phyloP scores from a whole-genome alignment of 306 rosid species.

The Casuarina equisetifolia region DNA sequence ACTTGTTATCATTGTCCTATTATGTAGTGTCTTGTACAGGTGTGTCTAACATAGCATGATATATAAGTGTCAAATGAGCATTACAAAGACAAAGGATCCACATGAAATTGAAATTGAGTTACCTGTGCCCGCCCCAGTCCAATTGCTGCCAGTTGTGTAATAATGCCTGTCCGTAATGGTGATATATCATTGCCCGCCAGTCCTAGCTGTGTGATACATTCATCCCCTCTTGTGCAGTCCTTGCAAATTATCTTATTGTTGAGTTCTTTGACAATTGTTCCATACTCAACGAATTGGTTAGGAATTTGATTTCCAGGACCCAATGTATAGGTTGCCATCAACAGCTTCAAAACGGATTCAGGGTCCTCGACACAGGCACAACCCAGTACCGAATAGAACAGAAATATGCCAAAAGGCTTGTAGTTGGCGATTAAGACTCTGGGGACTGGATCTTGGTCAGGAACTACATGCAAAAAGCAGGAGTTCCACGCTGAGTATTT shows the following conservation, averaged over 20 bases:
- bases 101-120: not conserved
- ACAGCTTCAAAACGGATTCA: constrained; percentile 29
- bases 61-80: no score
- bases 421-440: constrained; percentile 20
- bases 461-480: constrained; percentile 63
- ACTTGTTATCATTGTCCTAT: no score
- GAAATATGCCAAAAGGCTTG: constrained; percentile 68
- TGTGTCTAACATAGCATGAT: no score
- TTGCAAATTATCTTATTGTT: constrained; percentile 20
- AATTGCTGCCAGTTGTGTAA: constrained; percentile 39
- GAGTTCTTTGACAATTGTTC: constrained; percentile 34
- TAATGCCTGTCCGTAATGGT: constrained; percentile 34
- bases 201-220: constrained; percentile 14
- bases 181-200: constrained; percentile 16
- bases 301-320: not conserved
- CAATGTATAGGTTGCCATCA: constrained; percentile 18
- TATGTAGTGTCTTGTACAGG: no score
- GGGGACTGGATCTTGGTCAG: constrained; percentile 46
- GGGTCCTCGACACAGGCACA: constrained; percentile 55
- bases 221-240: not conserved
- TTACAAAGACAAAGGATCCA: no score
- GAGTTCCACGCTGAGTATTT: constrained; percentile 55
- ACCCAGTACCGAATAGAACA: constrained; percentile 41
- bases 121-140: constrained; percentile 43
- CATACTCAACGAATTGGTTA: constrained; percentile 28